Evolutionary conservation across 345 rosid species (phyloP), one percentile per base, ranked within the genome.

Genomic region (Eucalyptus sp.): DNA sequence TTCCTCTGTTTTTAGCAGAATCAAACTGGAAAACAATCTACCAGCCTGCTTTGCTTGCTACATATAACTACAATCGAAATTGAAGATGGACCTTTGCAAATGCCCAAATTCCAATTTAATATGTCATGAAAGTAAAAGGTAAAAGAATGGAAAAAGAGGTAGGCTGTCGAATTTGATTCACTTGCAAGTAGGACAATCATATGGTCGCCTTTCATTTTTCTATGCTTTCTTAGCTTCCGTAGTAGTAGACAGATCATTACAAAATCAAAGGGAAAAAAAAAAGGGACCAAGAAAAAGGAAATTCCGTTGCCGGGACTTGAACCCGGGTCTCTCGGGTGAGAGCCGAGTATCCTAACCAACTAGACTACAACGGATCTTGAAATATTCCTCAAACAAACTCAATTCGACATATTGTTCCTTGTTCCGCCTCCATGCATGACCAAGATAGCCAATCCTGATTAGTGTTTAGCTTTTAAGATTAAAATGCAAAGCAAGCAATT

Each of bases 271-370:
- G 3, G 3, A 13, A 52, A 51, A 6, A 18, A 18, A 7, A 20
- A 12, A 37, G 2, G 13, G 33, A 64, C 1, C 33, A 44, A 79
- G 56, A 33, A 37, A 79, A 13, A 84, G 20, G 1, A 7, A 13
- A 5, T 91, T 91, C 89, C 91, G 89, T 92, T 92, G 92, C 91
- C 91, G 91, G 92, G 91, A 91, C 91, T 92, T 86, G 91, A 91
- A 92, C 91, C 91, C 91, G 91, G 92, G 91, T 90, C 91, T 88
- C 88, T 92, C 92, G 89, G 91, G 92, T 91, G 94, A 93, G 91
- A 91, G 92, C 93, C 93, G 92, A 91, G 90, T 89, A 93, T 93
- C 94, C 91, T 91, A 79, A 91, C 92, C 92, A 87, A 90, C 93
- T 92, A 90, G 94, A 93, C 92, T 91, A 91, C 94, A 92, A 91